Percentiles rank a stretch among this genome's conserved stretches.
Evolutionary conservation across 1,284 basidiomycete species (phyloP).

Genomic region (Trichosporon faecale): DNA sequence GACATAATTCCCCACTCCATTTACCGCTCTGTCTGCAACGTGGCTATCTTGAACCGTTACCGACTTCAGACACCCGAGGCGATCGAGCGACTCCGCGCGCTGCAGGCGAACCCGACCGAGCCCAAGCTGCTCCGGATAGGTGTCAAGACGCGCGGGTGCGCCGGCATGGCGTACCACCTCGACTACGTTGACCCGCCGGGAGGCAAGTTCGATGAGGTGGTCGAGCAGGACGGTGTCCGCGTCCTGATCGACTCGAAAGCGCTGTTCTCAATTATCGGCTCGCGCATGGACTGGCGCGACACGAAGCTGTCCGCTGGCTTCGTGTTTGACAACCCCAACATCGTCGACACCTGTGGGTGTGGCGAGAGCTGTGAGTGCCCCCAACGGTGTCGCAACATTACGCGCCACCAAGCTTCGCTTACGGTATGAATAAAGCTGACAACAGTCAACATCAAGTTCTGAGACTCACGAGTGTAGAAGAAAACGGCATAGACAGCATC

Average conservation of each 20-base stretch:
- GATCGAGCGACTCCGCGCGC: slow-evolving; percentile 65
- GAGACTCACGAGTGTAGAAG: not conserved
- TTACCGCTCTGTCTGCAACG: not conserved
- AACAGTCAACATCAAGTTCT: slow-evolving; percentile 20
- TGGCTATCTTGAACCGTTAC: slow-evolving; percentile 4
- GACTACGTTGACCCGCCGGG: slow-evolving; percentile 90
- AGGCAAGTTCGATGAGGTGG: slow-evolving; percentile 91
- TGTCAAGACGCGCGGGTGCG: slow-evolving; percentile 98
- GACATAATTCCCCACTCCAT: not conserved
- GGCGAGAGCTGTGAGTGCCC: slow-evolving; percentile 38
- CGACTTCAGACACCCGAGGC: slow-evolving; percentile 71
- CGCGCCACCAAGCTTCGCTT: too few species aligned
- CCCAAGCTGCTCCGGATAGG: slow-evolving; percentile 92
- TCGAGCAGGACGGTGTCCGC: slow-evolving; percentile 87
- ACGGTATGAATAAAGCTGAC: too few species aligned
- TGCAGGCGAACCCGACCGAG: slow-evolving; percentile 57
- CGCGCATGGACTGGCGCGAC: slow-evolving; percentile 98
- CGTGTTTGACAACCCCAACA: slow-evolving; percentile 51
- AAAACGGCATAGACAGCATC: slow-evolving; percentile 8
- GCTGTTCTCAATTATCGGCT: slow-evolving; percentile 96
- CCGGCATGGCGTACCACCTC: slow-evolving; percentile 93
- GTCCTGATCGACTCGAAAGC: slow-evolving; percentile 97
- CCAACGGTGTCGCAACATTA: too few species aligned
- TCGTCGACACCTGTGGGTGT: slow-evolving; percentile 50
- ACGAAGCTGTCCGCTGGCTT: slow-evolving; percentile 66